A percentile compares a stretch with the other conserved stretches of the same genome.
Conservation (phyloP, 306 rosid genomes). For the Dryas alaskensis region DNA sequence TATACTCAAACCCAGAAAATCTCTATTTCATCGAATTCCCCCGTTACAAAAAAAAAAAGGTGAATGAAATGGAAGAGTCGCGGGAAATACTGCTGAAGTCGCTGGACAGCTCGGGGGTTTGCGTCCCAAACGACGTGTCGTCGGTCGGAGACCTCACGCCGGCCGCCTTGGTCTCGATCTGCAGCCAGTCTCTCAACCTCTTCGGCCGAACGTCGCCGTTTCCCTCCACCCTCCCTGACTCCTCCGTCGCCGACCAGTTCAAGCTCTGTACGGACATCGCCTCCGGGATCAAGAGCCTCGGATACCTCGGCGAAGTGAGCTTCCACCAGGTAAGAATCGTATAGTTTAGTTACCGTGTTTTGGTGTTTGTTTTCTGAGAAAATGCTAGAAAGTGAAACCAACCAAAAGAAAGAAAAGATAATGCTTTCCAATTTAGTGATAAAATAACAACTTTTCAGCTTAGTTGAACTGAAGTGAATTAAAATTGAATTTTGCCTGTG, state of each 20-base stretch:
- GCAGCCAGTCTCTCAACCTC: constrained; percentile 46
- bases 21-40: not conserved
- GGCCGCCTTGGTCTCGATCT: constrained; percentile 40
- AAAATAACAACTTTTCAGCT: not conserved
- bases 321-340: constrained; percentile 46
- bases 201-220: constrained; percentile 26
- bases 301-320: constrained; percentile 49
- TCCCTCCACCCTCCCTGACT: constrained; percentile 43
- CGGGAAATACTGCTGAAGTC: constrained; percentile 41
- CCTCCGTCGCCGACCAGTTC: constrained; percentile 51
- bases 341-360: not conserved
- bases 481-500: not conserved
- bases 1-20: not conserved
- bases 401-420: not conserved
- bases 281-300: constrained; percentile 43
- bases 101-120: constrained; percentile 35
- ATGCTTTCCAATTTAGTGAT: not conserved
- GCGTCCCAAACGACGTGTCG: constrained; percentile 32
- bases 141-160: constrained; percentile 39
- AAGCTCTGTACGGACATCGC: constrained; percentile 46
- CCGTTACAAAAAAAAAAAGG: not conserved
- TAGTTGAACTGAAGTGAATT: not conserved
- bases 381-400: not conserved
- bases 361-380: constrained; percentile 13
- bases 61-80: constrained; percentile 34